Base-by-base conservation (phyloP, 768 basidiomycete genomes). In the Chlorophyllum brunneum region DNA sequence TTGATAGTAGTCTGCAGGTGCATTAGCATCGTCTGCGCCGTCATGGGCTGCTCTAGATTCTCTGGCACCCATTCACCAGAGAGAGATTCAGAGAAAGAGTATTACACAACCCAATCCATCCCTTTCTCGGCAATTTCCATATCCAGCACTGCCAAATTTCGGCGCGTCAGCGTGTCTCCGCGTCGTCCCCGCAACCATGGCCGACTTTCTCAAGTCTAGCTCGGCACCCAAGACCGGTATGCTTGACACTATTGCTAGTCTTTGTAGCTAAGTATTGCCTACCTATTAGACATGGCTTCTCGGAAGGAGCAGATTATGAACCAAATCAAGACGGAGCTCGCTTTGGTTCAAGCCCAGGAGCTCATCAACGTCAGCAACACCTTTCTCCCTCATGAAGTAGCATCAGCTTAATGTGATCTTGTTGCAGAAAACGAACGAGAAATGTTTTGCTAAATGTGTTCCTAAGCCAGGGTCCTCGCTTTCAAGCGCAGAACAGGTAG, bases 361-460 rank as follows among this genome's bases (percentile, higher is more conserved):
- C 81, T 93, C 43, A 85, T 93, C 65, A 85, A 82, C 54, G 90
- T 89, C 65, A 40, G 78, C 61, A 4, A 30, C 27, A 27, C 45
- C 27, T 22, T 13, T 6, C 7, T 44, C 23, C 26, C 50, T 15
- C 40, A 20, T n/a, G n/a, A n/a, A n/a, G 27, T 30, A 11, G 4
- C 15, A 26, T 26, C 9, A 41, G n/a, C 41, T 42, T 24, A 15
- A 3, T 2, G 10, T 39, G 37, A 39, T 2, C 4, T 40, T 33
- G n/a, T 30, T 56, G 37, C 60, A 92, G 89, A 90, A 86, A 82
- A 77, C 83, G 11, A 86, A 80, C 56, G 87, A 92, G 51, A 82
- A 83, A 58, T 93, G 90, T 67, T 92, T 75, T 66, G 63, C 72
- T 45, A 88, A 88, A 61, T 93, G 91, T 57, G 72, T 93, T 31